Evolutionary conservation across 75 land plant genomes (phyloP), one percentile per base, ranked within the genome.

Genomic region (Cupressus sempervirens): DNA sequence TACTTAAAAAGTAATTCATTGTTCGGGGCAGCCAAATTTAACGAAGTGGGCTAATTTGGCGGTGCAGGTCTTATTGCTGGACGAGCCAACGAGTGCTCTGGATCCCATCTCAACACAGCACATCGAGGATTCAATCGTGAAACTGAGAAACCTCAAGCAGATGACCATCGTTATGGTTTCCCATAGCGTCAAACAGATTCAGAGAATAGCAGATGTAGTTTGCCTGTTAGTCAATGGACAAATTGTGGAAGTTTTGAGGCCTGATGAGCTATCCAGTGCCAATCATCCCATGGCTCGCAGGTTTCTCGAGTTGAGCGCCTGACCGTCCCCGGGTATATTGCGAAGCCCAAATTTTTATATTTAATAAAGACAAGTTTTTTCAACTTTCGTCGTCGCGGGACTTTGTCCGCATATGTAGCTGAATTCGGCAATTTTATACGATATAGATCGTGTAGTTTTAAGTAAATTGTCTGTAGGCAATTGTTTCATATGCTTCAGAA

Each of bases 61-160:
- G 20, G 36, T 16, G 36, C 84, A 96, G 97, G 94, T 97, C 20
- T 74, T 96, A 85, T 84, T 97, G 77, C 83, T 97, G 58, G 98
- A 97, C 70, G 98, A 97, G 86, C 98, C 98, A 4, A 97, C 98
- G 12, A 97, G 96, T 83, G 98, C 98, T 0, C 84, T 97, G 84
- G 99, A 97, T 84, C 99, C 98, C n/a, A 91, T 97, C 9, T 93
- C 99, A 6, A 94, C 96, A 8, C 93, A 93, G 82, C 92, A 97
- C 87, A 96, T 97, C 43, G 98, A 97, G 85, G 95, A 94, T 54
- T 92, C 89, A 0, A 83, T 97, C 7, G 80, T 93, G 84, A 91
- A 87, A 82, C 88, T 97, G 73, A 92, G 91, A 86, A 90, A 88
- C 84, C 84, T 58, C 7, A 86, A 85, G 41, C 91, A 93, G 40